These are phyloP conservation scores for Tuber umbilicatum DNA, from an alignment of 495 filamentous ascomycete genomes.

Conservation along the genomic window DNA sequence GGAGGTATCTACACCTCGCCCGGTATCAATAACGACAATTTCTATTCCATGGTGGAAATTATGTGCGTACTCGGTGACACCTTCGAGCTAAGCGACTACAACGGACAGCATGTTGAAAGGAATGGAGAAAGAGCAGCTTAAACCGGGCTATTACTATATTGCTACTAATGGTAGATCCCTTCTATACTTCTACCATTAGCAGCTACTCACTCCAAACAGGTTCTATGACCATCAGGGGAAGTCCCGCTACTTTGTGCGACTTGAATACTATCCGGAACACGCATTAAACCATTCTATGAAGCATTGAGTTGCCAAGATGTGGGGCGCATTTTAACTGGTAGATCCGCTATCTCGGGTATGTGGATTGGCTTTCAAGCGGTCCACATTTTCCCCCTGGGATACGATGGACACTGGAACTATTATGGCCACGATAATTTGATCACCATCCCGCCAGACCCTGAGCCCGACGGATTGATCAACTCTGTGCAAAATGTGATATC, in stretches of 20 bases:
- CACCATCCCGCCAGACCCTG: conserved; percentile 24
- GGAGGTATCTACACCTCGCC: too few species aligned
- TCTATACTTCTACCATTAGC: conserved; percentile 7
- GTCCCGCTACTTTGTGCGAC: too few species aligned
- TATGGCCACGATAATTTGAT: conserved; percentile 20
- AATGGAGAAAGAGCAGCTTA: conserved; percentile 31
- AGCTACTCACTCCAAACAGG: conserved; percentile 16
- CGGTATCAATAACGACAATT: too few species aligned
- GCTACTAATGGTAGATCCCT: not conserved
- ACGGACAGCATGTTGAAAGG: conserved; percentile 7
- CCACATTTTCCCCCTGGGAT: too few species aligned
- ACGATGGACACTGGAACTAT: conserved; percentile 24
- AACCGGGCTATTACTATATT: conserved; percentile 19
- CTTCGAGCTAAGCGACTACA: conserved; percentile 33
- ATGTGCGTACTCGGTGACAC: conserved; percentile 24
- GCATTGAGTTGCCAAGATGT: too few species aligned
- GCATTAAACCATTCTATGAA: too few species aligned
- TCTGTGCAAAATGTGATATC: conserved; percentile 30
- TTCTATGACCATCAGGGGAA: conserved; percentile 26
- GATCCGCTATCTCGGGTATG: too few species aligned
- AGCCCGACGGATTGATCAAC: conserved; percentile 20
- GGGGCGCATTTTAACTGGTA: too few species aligned
- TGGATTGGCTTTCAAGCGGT: too few species aligned
- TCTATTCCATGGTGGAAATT: too few species aligned
- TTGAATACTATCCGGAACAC: too few species aligned